Evolutionary conservation across 768 basidiomycete species (phyloP), one percentile per base, ranked within the genome.

Genomic region (Lactarius evosmus): DNA sequence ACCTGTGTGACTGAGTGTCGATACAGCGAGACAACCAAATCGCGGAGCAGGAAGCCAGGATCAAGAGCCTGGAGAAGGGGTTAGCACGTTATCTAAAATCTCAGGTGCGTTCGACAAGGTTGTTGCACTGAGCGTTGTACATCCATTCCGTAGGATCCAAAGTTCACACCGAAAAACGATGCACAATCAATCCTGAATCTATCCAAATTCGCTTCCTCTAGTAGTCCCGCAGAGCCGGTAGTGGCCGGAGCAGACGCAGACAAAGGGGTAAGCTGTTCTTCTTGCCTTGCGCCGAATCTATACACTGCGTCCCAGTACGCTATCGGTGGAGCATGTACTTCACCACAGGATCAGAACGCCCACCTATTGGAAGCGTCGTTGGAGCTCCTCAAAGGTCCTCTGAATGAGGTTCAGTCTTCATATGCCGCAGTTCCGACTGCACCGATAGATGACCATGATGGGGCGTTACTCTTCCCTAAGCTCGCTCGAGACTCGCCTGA

Each of bases 11-110:
- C 49, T 19, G 17, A 62, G 11, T 27, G 11, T 55, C 27, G 9
- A 44, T 41, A 60, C 58, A 76, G 75, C 71, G 74, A 50, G 74
- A 73, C 59, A 76, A 75, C 41, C 63, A 69, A 14, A 70, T 75
- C 56, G 67, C 72, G 58, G 71, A 72, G 22, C 68, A 74, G 58
- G 70, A 72, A 11, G 61, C 71, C 14, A 73, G 71, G 60, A 65
- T 74, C 12, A 70, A 70, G 30, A 56, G 69, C 7, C 63, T 76
- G 38, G 75, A 76, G 56, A 68, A 70, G 27, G 70, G 70, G 0
- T 62, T 76, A 2, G 71, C 74, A 2, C 74, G 72, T 51, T 69
- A 73, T 40, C 58, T 75, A n/a, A 70, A 74, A 25, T 58, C 70
- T 17, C 71, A 72, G 64, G 70, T 71, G 33, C 46, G 66, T 60